Base-by-base conservation (phyloP, 805 yeast genomes). In the Lipomyces lipofer region DNA sequence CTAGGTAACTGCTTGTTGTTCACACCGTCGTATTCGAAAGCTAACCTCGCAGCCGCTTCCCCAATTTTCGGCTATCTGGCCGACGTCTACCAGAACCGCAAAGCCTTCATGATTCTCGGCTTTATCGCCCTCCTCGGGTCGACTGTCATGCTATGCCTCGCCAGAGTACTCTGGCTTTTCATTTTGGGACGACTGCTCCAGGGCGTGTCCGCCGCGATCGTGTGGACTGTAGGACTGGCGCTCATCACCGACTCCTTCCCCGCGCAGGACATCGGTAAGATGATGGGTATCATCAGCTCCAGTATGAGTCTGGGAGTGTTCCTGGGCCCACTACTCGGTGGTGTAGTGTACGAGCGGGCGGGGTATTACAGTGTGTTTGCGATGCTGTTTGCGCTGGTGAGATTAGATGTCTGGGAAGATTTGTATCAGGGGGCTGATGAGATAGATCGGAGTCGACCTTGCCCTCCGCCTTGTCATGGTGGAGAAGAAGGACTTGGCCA, bases 201-300 rank as follows among this genome's bases (percentile, higher is more conserved):
- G 45, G 73, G 73, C 7, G 35, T 66, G 6, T 64, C 73, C 15
- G 71, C 63, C 13, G 69, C 67, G 8, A 56, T 67, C 4, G 71
- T 69, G 19, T 70, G 73, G 73, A 62, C 67, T 1, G 70, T 66
- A 7, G 73, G 73, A 3, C 51, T 70, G 42, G 71, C 73, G 3
- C 62, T 70, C 25, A 38, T 70, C 10, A 59, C 66, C 10, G 62
- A 70, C 47, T 62, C 67, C 1, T 67, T 66, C 8, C 58, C 64
- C 7, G 62, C 64, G 9, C 66, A 65, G 13, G 54, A 64, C 13
- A 47, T 69, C 10, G 73, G 70, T 21, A 56, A 63, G 19, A 49
- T 58, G 21, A 58, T 70, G 66, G 66, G 71, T 19, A 57, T 63
- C 47, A 69, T 69, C 2, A 66, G 67, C n/a, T 51, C 64, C 21